Percentiles rank a stretch among this genome's conserved stretches.
phyloP scores from a whole-genome alignment of 2,329 filamentous ascomycete species.

The Albophoma yamanashiensis region DNA sequence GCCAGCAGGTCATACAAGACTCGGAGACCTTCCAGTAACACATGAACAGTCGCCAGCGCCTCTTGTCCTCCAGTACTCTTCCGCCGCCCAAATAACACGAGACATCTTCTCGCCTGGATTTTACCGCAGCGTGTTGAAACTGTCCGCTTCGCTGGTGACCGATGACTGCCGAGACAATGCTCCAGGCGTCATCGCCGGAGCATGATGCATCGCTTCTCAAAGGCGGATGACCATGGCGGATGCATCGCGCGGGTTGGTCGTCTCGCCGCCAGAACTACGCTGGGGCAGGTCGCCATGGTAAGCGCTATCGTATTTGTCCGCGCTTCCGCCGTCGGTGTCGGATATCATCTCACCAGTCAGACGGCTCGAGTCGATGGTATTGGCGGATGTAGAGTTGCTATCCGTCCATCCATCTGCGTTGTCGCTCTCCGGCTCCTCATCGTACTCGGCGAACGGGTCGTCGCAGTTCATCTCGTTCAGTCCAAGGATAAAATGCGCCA shows the following conservation, averaged over 20 bases:
- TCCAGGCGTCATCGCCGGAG: no score
- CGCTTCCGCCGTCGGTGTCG: background rate
- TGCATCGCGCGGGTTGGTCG: background rate
- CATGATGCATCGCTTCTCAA: background rate
- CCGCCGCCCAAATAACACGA: background rate
- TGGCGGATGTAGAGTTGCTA: background rate
- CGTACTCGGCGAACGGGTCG: conserved; percentile 26
- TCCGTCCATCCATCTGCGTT: conserved; percentile 6
- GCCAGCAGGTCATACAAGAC: conserved; percentile 23
- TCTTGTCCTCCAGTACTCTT: background rate
- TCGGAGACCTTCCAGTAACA: conserved; percentile 14
- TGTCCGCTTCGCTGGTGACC: background rate
- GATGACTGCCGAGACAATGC: background rate
- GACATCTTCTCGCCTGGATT: background rate
- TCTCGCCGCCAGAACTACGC: background rate
- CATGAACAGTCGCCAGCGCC: background rate
- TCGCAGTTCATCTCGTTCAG: conserved; percentile 9
- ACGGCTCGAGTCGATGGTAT: background rate
- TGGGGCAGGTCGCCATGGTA: background rate
- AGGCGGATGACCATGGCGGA: background rate
- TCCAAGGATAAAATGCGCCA: conserved; percentile 17
- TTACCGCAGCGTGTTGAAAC: background rate
- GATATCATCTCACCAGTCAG: background rate
- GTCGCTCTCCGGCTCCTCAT: conserved; percentile 24
- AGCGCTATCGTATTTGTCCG: background rate